Evolutionary conservation across 176 grass and related monocot genomes (phyloP).

Genomic region (Rhynchospora breviuscula): DNA sequence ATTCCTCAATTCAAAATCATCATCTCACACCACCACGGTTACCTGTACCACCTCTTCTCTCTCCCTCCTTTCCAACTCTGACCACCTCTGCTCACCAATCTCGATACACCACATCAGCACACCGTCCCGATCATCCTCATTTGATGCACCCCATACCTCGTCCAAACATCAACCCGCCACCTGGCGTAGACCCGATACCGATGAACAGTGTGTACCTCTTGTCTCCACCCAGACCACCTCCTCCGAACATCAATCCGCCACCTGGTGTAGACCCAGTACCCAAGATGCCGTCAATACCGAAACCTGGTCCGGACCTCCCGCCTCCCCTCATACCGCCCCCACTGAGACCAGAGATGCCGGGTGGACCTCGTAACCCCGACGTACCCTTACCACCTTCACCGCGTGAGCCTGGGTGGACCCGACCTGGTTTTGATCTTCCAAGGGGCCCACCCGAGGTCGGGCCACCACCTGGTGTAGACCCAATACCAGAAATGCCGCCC

Average conservation of each 20-base stretch:
- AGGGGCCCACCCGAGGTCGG: too few species aligned
- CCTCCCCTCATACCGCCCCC: too few species aligned
- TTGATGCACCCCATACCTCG: not conserved
- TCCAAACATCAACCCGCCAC: not conserved
- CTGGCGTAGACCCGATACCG: slow-evolving; percentile 22
- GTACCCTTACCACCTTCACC: too few species aligned
- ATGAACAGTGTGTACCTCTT: too few species aligned
- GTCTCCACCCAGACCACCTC: not conserved
- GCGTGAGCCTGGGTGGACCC: too few species aligned
- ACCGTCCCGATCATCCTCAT: not conserved
- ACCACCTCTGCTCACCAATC: not conserved
- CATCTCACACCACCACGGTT: not conserved
- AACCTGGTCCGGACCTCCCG: too few species aligned
- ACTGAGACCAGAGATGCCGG: too few species aligned
- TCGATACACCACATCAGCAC: not conserved
- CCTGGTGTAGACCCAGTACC: slow-evolving; percentile 47
- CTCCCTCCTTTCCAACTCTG: not conserved
- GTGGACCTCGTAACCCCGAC: too few species aligned
- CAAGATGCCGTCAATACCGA: slow-evolving; percentile 23
- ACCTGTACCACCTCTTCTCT: not conserved
- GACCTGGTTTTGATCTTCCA: too few species aligned
- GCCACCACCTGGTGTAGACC: slow-evolving; percentile 25
- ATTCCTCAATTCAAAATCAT: not conserved
- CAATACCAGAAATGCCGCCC: slow-evolving; percentile 28
- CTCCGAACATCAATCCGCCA: slow-evolving; percentile 31